Base-by-base conservation (phyloP, 176 grass and related monocot species). In the Pontederia paniculata region DNA sequence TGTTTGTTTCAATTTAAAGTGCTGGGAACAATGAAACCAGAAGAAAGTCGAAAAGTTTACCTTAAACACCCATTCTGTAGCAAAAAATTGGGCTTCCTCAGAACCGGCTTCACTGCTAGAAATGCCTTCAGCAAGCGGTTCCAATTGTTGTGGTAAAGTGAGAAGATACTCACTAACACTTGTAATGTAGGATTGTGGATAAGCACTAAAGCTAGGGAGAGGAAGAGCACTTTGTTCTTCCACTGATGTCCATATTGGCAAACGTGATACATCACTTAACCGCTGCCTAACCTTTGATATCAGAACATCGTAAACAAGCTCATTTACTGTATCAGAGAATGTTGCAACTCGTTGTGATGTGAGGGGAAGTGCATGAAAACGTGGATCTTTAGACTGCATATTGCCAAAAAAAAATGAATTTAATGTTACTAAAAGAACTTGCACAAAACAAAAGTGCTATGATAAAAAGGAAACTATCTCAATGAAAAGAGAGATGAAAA, bases 1-100 rank as follows among this genome's bases (percentile, higher is more conserved):
- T 37, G 28, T 37, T 37, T 6, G 28, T 37, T 6, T 37, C 5
- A 37, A 37, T 37, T 6, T 6, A 23, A 20, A 14, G 23, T 14
- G 12, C 12, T 56, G 9, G 28, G 2, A 56, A 59, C 2, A 42
- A 59, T 2, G 42, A n/a, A 9, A 15, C 10, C 20, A 1, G 8
- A 22, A 21, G 12, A 69, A 1, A 5, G 10, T 9, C 0, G 9
- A 12, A 17, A 18, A 8, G 52, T 14, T 43, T 79, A 98, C 93
- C 93, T 98, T 98, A 58, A 88, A 91, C 79, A 98, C 84, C 94
- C 94, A 98, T 73, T 98, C 94, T 4, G 78, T 88, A 17, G 94
- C 87, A 77, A 98, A 98, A 67, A 98, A 84, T 58, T 98, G 94
- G 8, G 94, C 94, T 50, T 98, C 94, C 0, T 97, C 93, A 13